Base-by-base conservation (phyloP, 768 basidiomycete species). In the Boletus barrowsii region DNA sequence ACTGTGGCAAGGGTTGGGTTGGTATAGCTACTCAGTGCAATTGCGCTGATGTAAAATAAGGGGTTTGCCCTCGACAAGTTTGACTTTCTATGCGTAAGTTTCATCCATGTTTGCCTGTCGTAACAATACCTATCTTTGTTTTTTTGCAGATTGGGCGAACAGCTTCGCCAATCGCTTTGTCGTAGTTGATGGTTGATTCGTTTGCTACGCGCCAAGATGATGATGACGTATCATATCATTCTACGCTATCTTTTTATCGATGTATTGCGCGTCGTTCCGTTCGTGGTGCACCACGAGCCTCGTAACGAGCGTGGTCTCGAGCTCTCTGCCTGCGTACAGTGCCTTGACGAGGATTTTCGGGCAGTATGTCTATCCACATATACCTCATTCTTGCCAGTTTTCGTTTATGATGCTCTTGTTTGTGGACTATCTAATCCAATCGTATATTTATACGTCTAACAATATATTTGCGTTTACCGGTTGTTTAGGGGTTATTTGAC, bases 181-280 rank as follows among this genome's bases (percentile, higher is more conserved):
- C 71, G 71, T 69, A 71, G 68, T 66, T 68, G 69, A 68, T 72
- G 73, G 62, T 68, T 63, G 70, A 69, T 64, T 65, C 72, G 73
- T 74, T 64, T 51, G 48, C 61, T 66, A 67, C 63, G 57, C 53
- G 30, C 43, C 58, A 61, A 62, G 62, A 58, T 60, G 66, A 70
- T 65, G 71, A 58, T 59, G 65, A 70, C 67, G 71, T 54, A 45
- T 73, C 65, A 56, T 57, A 66, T 64, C 64, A 63, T 56, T 66
- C 69, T 73, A 66, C 68, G 70, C 71, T 62, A 56, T 57, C 58
- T 58, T 46, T 75, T 76, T 76, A 54, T 76, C 80, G 79, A 73
- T 74, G 84, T 81, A 71, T 82, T 77, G 73, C 77, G 82, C 80
- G 74, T 78, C 83, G 81, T 84, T 81, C 81, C 79, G 84, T 79